A percentile compares a stretch with the other conserved stretches of the same genome.
These are phyloP conservation scores for Hygrocybe punicea DNA, from an alignment of 768 basidiomycete species.

Conservation along the genomic window DNA sequence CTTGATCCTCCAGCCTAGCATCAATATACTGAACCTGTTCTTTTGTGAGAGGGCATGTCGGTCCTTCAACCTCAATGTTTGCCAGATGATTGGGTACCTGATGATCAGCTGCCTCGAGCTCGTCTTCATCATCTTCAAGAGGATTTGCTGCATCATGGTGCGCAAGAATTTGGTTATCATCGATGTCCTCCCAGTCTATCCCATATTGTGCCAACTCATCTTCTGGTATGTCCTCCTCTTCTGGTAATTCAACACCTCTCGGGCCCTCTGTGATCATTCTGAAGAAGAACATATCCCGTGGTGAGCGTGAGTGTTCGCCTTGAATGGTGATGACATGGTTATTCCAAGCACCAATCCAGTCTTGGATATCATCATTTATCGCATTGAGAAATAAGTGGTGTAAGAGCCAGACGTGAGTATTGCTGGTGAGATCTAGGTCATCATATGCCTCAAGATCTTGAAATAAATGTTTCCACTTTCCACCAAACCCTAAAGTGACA, in stretches of 20 bases:
- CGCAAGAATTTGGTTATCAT: conserved; percentile 7
- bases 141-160: conserved; percentile 16
- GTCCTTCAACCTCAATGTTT: not conserved
- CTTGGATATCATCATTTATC: conserved; percentile 30
- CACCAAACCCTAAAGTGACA: conserved; percentile 32
- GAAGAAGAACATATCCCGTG: conserved; percentile 32
- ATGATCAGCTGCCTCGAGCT: not conserved
- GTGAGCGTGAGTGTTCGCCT: conserved; percentile 18
- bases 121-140: not conserved
- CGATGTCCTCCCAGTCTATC: conserved; percentile 19
- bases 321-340: conserved; percentile 24
- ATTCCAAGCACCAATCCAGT: conserved; percentile 39
- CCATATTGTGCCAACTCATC: conserved; percentile 23
- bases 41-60: not conserved
- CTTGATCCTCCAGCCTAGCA: not conserved
- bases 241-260: conserved; percentile 14
- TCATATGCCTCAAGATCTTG: conserved; percentile 29
- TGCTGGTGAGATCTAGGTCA: conserved; percentile 22
- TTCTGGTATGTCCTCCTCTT: not conserved
- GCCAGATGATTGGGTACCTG: not conserved
- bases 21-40: not conserved
- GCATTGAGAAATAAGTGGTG: conserved; percentile 36
- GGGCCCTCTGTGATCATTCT: conserved; percentile 31
- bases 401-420: conserved; percentile 40
- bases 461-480: conserved; percentile 41